Evolutionary conservation across 352 stramenopile genomes (phyloP), one percentile per base, ranked within the genome.

Genomic region (Thalassiosira livingstoniorum): DNA sequence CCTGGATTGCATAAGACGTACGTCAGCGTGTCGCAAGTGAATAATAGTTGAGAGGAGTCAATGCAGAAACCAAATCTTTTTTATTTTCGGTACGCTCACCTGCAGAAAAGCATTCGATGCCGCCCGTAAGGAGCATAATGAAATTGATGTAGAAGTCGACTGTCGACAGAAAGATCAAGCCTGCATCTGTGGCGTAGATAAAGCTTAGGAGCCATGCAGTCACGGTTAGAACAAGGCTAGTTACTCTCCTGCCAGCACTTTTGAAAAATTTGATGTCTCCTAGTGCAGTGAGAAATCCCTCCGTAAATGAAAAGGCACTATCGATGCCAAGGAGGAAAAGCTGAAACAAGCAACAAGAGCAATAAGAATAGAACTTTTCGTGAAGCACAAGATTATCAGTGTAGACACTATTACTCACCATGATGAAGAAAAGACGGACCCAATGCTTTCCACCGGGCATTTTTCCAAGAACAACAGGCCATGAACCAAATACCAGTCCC

Each of bases 81-180:
- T n/a, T n/a, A n/a, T n/a, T n/a, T n/a, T n/a, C n/a, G n/a, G n/a
- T n/a, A n/a, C n/a, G n/a, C n/a, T n/a, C n/a, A 83, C 55, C 51
- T 88, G 69, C 39, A 90, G 62, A 55, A 81, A 91, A 32, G 23
- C 65, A 72, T 58, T 94, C 80, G 25, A 88, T 74, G 32, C 87
- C 87, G 62, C 90, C 90, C 34, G 92, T 72, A 21, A 92, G 67
- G 10, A 94, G 72, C 62, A 92, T 87, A 13, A 93, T 75, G 67
- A 90, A 92, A 62, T 92, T 91, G 74, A 92, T 89, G 62, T 93
- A 94, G 61, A 86, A 89, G 64, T 93, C 90, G 51, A 92, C 80
- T 0, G 73, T 65, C 45, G 93, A 88, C 7, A 94, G 77, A 37
- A 92, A 88, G 43, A 86, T 82, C 2, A 93, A 71, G 35, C 90